phyloP scores from a whole-genome alignment of 805 yeast species.

The Schizosaccharomyces cryophilus region DNA sequence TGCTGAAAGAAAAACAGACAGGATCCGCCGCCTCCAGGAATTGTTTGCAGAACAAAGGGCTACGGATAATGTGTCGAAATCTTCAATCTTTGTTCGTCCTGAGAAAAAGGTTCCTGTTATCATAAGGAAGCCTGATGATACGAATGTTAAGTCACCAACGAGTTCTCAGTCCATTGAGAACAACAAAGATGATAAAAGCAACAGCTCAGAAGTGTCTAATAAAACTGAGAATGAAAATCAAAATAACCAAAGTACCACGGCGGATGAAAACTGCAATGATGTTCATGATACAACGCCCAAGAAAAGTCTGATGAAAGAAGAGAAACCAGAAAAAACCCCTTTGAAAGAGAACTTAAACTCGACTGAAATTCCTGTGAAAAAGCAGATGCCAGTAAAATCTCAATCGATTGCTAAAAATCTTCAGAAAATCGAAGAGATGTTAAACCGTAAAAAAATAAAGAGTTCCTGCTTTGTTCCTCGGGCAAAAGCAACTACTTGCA shows the following conservation, averaged over 20 bases:
- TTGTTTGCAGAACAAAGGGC: background rate
- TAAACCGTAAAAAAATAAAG: background rate
- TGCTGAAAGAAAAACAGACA: constrained; percentile 5
- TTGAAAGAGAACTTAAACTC: too few relatives aligned
- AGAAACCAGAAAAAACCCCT: too few relatives aligned
- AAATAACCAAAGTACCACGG: too few relatives aligned
- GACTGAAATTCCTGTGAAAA: background rate
- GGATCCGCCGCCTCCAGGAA: background rate
- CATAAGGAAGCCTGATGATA: background rate
- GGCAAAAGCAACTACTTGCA: background rate
- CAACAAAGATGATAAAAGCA: too few relatives aligned
- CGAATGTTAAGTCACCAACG: background rate
- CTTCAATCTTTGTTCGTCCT: background rate
- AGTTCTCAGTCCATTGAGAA: background rate
- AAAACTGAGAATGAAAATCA: too few relatives aligned
- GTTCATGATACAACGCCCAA: too few relatives aligned
- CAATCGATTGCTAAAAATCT: background rate
- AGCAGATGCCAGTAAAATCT: background rate
- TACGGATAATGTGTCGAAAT: background rate
- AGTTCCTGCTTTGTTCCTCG: background rate
- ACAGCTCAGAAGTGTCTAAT: too few relatives aligned
- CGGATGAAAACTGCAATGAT: too few relatives aligned
- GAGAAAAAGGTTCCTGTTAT: background rate
- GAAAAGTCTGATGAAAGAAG: too few relatives aligned
- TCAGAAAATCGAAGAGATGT: background rate